A percentile compares a stretch with the other conserved stretches of the same genome.
Evolutionary conservation across 1,284 basidiomycete species (phyloP).

Genomic region (Microbotryum intermedium): DNA sequence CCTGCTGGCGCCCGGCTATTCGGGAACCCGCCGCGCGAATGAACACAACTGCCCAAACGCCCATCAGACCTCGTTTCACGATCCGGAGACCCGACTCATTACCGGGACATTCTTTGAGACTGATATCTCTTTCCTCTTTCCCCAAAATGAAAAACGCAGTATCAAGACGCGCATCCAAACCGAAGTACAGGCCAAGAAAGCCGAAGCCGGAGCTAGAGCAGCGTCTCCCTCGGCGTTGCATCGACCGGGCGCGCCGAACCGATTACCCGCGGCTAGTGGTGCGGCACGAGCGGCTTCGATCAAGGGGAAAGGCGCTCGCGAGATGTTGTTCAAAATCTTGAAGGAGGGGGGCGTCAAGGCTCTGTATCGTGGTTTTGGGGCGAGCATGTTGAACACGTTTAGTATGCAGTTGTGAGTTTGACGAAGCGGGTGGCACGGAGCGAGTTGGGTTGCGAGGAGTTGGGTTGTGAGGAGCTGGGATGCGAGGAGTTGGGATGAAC

Average conservation of each 20-base stretch:
- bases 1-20: background rate
- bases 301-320: conserved; percentile 8
- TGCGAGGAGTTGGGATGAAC: conserved; percentile 4
- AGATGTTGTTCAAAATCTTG: conserved; percentile 58
- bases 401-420: conserved; percentile 68
- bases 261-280: conserved; percentile 21
- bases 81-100: no score
- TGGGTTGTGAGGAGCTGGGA: background rate
- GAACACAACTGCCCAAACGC: no score
- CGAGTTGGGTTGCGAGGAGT: background rate
- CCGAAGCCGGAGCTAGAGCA: conserved; percentile 35
- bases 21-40: background rate
- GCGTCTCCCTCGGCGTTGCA: conserved; percentile 25
- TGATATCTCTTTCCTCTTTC: no score
- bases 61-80: no score
- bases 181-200: conserved; percentile 24
- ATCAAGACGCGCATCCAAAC: conserved; percentile 96
- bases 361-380: conserved; percentile 85
- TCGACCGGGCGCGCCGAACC: conserved; percentile 31
- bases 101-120: no score
- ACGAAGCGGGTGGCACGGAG: background rate
- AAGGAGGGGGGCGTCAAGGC: conserved; percentile 69
- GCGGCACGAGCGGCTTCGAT: no score
- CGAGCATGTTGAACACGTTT: conserved; percentile 98
- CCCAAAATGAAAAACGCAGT: conserved; percentile 46